Conservation (phyloP, 23 red algal genomes). For the Cyanidioschyzon merolae region DNA sequence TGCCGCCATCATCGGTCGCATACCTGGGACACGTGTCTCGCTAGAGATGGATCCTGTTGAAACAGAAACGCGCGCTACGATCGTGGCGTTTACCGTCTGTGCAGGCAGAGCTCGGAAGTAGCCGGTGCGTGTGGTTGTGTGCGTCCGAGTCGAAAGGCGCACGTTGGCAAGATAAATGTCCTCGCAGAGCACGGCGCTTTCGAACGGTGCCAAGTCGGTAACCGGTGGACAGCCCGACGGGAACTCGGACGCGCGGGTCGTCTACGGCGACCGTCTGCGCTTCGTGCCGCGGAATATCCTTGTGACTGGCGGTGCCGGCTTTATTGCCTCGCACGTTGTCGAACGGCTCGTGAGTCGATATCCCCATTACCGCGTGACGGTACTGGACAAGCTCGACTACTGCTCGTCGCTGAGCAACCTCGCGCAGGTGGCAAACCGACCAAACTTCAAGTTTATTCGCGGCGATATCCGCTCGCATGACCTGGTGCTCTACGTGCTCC, state of each 20-base stretch:
- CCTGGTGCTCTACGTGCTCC: conserved; percentile 71
- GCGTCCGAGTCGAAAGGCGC: not conserved
- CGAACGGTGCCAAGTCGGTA: too few relatives aligned
- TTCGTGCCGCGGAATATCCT: conserved; percentile 53
- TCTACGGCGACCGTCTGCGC: not conserved
- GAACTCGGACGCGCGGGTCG: not conserved
- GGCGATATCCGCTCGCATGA: conserved; percentile 80
- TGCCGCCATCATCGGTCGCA: too few relatives aligned
- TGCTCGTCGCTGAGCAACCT: conserved; percentile 78
- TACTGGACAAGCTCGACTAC: conserved; percentile 84
- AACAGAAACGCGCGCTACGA: not conserved
- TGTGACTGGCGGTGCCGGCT: conserved; percentile 89
- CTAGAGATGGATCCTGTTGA: too few relatives aligned
- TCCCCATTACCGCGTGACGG: conserved; percentile 52
- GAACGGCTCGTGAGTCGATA: conserved; percentile 48
- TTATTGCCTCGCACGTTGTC: conserved; percentile 91
- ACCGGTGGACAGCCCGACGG: too few relatives aligned
- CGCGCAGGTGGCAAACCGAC: not conserved
- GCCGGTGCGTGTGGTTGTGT: not conserved
- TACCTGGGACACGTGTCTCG: too few relatives aligned
- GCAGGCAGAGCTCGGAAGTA: not conserved
- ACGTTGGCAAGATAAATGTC: not conserved
- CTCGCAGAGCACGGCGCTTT: too few relatives aligned
- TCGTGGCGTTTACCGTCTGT: not conserved
- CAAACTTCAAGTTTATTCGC: conserved; percentile 69